Evolutionary conservation across 1,139 yeast genomes (phyloP), one percentile per base, ranked within the genome.

Genomic region (Saccharomyces hybrid): DNA sequence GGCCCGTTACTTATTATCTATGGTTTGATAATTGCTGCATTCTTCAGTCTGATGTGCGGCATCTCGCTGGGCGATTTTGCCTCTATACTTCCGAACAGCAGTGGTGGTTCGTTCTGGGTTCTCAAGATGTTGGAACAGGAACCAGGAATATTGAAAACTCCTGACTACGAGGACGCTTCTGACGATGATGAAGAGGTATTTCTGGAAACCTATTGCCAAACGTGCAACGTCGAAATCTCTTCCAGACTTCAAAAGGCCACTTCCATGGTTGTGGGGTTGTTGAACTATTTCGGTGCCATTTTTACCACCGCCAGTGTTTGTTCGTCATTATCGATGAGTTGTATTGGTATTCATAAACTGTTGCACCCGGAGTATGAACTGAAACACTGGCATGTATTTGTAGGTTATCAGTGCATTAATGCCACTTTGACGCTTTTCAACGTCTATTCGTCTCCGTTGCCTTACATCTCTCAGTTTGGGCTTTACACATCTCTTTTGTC

Each of bases 71-170:
- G 81, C n/a, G 85, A 81, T 59, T 70, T 81, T 63, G 75, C 81
- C 1, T 73, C 78, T 50, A 78, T 82, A 42, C 77, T 78, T 63
- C 85, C 85, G 0, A 71, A 71, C 54, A 82, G 84, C 48, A 84
- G 84, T 28, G 85, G 85, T 26, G 84, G 80, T 61, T 80, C 80
- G 63, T 81, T 78, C 54, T 81, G 86, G 86, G 78, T 83, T 1
- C 69, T 80, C 61, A 77, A 78, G 34, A 69, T 81, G 58, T 80
- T 83, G 9, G 29, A 41, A 27, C n/a, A 31, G 11, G 25, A 38
- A 38, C 11, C 44, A 38, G 44, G 2, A 9, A 8, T 25, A 4
- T 34, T 11, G 55, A 54, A 19, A 41, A 41, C 23, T 6, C 29
- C 38, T 6, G 25, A 44, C 11, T 14, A 14, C 27, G 31, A n/a